Evolutionary conservation across 305 asterid genomes (phyloP).

Genomic region (Solanum hybrid): DNA sequence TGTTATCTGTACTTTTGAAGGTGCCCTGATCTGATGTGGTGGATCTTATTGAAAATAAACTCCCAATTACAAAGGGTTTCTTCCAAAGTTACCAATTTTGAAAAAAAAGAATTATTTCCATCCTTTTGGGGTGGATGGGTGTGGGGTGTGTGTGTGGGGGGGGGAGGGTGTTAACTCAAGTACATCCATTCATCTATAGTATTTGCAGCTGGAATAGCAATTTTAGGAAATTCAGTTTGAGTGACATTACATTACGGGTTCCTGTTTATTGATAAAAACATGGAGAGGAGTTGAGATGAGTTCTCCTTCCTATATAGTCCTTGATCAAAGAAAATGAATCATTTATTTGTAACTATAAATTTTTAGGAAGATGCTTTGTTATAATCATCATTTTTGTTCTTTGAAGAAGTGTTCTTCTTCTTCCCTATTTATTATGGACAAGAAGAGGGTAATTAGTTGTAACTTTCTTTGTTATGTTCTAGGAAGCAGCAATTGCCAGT

Average conservation of each 20-base stretch:
- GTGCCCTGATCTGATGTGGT: not conserved
- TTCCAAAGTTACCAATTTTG: not conserved
- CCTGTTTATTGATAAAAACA: not conserved
- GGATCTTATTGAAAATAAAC: not conserved
- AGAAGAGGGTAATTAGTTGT: not conserved
- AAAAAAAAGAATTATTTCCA: not conserved
- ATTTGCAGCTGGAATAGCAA: not conserved
- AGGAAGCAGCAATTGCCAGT: constrained; percentile 68
- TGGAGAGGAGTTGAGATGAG: not conserved
- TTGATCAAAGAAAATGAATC: not conserved
- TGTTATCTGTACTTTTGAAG: not conserved
- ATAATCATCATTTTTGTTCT: not conserved
- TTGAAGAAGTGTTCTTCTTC: not conserved
- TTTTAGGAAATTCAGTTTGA: not conserved
- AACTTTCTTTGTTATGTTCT: constrained; percentile 12
- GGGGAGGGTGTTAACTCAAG: not conserved
- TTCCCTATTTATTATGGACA: not conserved
- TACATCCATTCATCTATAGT: not conserved
- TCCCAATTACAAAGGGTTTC: not conserved
- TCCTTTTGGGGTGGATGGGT: not conserved
- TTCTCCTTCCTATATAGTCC: not conserved
- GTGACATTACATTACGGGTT: not conserved
- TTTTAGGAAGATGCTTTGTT: not conserved
- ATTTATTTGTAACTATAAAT: not conserved
- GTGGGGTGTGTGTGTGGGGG: not conserved